phyloP scores from a whole-genome alignment of 2,329 filamentous ascomycete species.

The Fusarium graminum region DNA sequence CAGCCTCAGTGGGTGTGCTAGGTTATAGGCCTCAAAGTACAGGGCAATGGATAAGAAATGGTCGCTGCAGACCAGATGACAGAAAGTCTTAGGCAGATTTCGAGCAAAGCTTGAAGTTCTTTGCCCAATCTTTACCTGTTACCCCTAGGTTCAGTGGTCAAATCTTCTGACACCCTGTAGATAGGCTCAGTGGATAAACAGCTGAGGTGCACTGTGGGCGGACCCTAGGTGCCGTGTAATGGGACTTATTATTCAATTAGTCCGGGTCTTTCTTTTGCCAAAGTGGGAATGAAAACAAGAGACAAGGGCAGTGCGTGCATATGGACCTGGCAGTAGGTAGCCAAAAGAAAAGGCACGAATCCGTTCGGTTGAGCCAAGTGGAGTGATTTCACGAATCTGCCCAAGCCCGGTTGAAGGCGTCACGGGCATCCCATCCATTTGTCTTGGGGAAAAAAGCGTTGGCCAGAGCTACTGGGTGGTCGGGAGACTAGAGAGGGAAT shows the following conservation, averaged over 20 bases:
- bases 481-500: slow-evolving; percentile 29
- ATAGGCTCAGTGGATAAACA: slow-evolving; percentile 19
- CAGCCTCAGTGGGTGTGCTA: slow-evolving; percentile 19
- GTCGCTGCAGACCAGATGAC: too few relatives aligned
- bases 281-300: slow-evolving; percentile 27
- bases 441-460: slow-evolving; percentile 34
- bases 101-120: too few relatives aligned
- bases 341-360: slow-evolving; percentile 25
- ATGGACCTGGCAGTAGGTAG: not conserved
- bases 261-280: too few relatives aligned
- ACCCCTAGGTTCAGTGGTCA: too few relatives aligned
- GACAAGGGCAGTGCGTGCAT: slow-evolving; percentile 6
- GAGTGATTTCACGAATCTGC: slow-evolving; percentile 36
- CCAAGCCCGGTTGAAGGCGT: slow-evolving; percentile 39
- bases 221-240: slow-evolving; percentile 8
- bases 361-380: slow-evolving; percentile 16
- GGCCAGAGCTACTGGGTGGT: slow-evolving; percentile 40
- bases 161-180: not conserved
- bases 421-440: slow-evolving; percentile 41
- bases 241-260: not conserved
- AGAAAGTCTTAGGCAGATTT: too few relatives aligned
- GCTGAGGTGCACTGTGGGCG: slow-evolving; percentile 30
- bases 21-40: not conserved
- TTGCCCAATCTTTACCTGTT: too few relatives aligned
- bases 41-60: too few relatives aligned